Percentiles rank a stretch among this genome's conserved stretches.
Evolutionary conservation across 2,329 filamentous ascomycete genomes (phyloP).

Genomic region (Fusarium nurragi): DNA sequence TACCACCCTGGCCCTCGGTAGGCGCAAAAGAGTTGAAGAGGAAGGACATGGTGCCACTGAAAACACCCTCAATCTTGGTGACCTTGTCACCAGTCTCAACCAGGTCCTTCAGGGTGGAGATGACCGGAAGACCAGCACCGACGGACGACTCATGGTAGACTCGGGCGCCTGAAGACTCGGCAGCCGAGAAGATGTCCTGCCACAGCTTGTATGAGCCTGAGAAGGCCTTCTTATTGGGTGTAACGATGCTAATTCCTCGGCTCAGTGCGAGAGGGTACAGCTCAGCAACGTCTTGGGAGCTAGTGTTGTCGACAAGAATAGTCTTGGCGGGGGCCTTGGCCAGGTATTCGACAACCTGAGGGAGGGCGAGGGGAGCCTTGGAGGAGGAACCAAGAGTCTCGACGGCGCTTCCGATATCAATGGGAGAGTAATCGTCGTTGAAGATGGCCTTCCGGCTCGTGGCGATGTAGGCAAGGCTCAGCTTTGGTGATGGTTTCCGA

Average conservation of each 20-base stretch:
- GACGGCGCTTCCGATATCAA: constrained; percentile 68
- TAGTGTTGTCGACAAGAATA: constrained; percentile 95
- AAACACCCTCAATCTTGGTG: constrained; percentile 93
- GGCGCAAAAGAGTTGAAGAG: constrained; percentile 98
- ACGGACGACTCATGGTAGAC: constrained; percentile 97
- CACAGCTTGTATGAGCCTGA: constrained; percentile 83
- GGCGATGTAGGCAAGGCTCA: constrained; percentile 85
- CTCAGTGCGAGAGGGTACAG: constrained; percentile 83
- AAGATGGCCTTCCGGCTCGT: constrained; percentile 86
- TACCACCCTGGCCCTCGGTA: constrained; percentile 74
- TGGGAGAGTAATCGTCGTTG: constrained; percentile 74
- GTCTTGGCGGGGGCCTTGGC: constrained; percentile 79
- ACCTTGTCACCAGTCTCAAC: constrained; percentile 93
- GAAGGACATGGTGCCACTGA: constrained; percentile 97
- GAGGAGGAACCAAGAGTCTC: constrained; percentile 71
- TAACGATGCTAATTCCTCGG: constrained; percentile 88
- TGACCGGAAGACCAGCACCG: constrained; percentile 90
- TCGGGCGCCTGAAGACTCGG: constrained; percentile 76
- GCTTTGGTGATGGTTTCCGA: constrained; percentile 72
- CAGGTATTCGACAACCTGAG: constrained; percentile 81
- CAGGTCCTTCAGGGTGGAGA: constrained; percentile 94
- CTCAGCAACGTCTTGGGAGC: constrained; percentile 84
- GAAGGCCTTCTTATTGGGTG: constrained; percentile 98
- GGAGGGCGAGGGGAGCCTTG: constrained; percentile 71
- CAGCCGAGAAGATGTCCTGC: constrained; percentile 84